A percentile compares a stretch with the other conserved stretches of the same genome.
phyloP scores from a whole-genome alignment of 495 filamentous ascomycete species.

The Aspergillus ostianus region DNA sequence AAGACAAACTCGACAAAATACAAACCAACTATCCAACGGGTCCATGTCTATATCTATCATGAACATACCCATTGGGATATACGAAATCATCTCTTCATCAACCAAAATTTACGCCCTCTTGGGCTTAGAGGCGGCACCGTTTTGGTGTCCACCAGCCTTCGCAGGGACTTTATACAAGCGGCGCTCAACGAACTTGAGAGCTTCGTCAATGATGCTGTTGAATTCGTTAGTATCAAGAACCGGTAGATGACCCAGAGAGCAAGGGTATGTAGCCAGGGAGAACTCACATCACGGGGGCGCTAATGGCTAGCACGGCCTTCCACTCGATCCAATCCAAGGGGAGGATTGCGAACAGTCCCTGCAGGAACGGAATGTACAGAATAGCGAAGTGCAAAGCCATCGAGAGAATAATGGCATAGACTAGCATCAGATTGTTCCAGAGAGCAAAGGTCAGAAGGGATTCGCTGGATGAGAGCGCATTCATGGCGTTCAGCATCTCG shows the following conservation, averaged over 20 bases:
- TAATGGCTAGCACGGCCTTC: conserved; percentile 88
- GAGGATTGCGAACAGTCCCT: conserved; percentile 85
- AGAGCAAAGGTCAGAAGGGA: conserved; percentile 89
- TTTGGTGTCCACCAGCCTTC: conserved; percentile 24
- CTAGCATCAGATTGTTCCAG: conserved; percentile 95
- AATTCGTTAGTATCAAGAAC: conserved; percentile 17
- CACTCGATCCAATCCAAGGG: conserved; percentile 89
- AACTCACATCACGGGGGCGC: conserved; percentile 90
- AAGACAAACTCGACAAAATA: conserved; percentile 8
- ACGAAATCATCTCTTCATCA: conserved; percentile 25
- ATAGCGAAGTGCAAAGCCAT: conserved; percentile 95
- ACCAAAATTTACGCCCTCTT: conserved; percentile 35
- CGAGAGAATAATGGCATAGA: conserved; percentile 91
- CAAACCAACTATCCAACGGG: conserved; percentile 7
- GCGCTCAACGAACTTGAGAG: conserved; percentile 80
- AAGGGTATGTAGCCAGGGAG: conserved; percentile 2
- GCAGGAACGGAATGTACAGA: conserved; percentile 88
- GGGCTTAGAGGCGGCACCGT: conserved; percentile 37
- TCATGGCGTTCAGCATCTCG: conserved; percentile 99
- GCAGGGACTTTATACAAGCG: conserved; percentile 43
- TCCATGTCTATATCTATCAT: conserved; percentile 28
- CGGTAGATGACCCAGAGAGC: not conserved
- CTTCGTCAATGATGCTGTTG: conserved; percentile 82
- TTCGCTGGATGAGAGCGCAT: conserved; percentile 92
- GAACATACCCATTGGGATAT: conserved; percentile 14